Evolutionary conservation across 2,329 filamentous ascomycete species (phyloP).

Genomic region (Trichophyton mentagrophytes): DNA sequence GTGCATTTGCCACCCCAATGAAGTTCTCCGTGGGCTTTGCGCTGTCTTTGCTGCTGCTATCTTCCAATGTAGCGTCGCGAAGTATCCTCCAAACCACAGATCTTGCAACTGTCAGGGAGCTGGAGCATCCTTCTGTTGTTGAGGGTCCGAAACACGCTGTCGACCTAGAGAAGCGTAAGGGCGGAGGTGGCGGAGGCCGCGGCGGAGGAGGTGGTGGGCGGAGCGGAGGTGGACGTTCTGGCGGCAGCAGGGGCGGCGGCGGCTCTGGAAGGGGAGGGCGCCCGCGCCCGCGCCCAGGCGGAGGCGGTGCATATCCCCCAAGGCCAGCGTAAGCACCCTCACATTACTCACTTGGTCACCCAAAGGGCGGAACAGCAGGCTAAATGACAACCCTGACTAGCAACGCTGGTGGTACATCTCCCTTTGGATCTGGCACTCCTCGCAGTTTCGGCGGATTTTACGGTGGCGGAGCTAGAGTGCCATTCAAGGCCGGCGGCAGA

Average conservation of each 20-base stretch:
- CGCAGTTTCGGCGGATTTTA: conserved; percentile 44
- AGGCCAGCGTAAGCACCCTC: neutral
- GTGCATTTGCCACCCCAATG: conserved; percentile 16
- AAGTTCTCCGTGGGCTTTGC: conserved; percentile 21
- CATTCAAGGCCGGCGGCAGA: conserved; percentile 36
- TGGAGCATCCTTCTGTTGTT: neutral
- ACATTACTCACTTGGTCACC: neutral
- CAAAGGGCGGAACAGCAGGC: neutral
- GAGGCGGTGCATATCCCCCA: neutral
- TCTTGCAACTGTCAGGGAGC: neutral
- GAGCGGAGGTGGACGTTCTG: conserved; percentile 15
- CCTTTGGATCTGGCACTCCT: conserved; percentile 14
- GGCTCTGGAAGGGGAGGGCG: neutral
- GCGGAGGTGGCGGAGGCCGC: conserved; percentile 37
- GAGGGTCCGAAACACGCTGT: conserved; percentile 11
- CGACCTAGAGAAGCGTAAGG: conserved; percentile 37
- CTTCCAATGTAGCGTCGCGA: conserved; percentile 18
- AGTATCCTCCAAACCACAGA: conserved; percentile 12
- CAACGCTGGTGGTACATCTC: conserved; percentile 12
- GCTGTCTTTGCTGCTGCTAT: conserved; percentile 19
- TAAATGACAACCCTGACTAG: conserved; percentile 6
- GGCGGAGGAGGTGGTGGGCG: conserved; percentile 18
- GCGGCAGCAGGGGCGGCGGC: conserved; percentile 9
- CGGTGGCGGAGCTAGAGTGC: conserved; percentile 40
- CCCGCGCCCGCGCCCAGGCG: no score